Evolutionary conservation across 139 green algal genomes (phyloP), one percentile per base, ranked within the genome.

Genomic region (Desmodesmus armatus): DNA sequence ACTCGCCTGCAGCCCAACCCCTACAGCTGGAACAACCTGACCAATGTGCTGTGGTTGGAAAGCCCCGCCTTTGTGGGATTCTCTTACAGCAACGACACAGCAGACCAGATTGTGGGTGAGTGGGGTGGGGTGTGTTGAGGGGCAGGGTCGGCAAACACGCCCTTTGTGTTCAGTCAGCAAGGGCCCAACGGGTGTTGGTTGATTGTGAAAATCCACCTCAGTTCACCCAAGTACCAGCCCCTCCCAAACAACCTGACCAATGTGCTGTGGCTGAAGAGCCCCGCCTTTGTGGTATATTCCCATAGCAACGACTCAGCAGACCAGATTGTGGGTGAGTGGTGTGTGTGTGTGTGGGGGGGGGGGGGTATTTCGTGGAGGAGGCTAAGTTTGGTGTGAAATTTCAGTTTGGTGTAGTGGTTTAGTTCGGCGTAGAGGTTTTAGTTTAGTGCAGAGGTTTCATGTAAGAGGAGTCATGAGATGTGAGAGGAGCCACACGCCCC

Each of bases 11-110:
- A 92, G 86, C 23, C 49, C 65, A 98, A 98, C 85, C 86, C 89
- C 5, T 91, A 93, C 65, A 37, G 88, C 0, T 98, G 95, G 95
- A 96, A 96, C 84, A 49, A 79, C 29, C 5, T 85, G n/a, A 93
- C 93, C 43, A 93, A 92, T 60, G 79, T 97, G 25, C 73, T 98
- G 3, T 98, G 95, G 37, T 23, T 98, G 17, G 95, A 98, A 72
- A 91, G 78, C 40, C 96, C 96, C 11, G 96, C 95, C 1, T 97
- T 96, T 89, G 94, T 98, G 11, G 96, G 96, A 27, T 98, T 93
- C 70, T 90, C 55, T 44, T 98, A 97, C 88, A 92, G 78, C 65
- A 96, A 97, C 85, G 93, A 67, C 39, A 81, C 87, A 6, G 6
- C n/a, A 0, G 96, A 98, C 63, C 82, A 78, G 0, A 53, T 88